A percentile compares a stretch with the other conserved stretches of the same genome.
These are phyloP conservation scores for Apiotrichum mycotoxinovorans DNA, from an alignment of 1,284 basidiomycete species.

Conservation along the genomic window DNA sequence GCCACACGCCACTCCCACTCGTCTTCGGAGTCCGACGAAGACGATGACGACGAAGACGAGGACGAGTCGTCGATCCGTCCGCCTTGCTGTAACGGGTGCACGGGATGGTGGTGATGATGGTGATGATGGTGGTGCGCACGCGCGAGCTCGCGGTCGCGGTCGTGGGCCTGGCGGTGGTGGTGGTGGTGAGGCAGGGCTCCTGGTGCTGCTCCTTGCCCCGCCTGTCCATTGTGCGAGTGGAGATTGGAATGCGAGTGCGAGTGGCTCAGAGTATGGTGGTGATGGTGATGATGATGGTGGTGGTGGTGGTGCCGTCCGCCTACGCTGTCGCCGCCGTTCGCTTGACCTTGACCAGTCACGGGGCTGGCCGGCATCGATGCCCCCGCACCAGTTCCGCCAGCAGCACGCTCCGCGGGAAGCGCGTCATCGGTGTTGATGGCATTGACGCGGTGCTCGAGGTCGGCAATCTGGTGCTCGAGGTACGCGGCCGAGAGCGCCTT, in stretches of 20 bases:
- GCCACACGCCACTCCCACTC: constrained; percentile 44
- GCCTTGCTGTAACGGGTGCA: neutral
- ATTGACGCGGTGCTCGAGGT: constrained; percentile 44
- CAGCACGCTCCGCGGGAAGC: neutral
- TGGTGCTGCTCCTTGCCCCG: neutral
- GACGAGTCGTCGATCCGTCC: constrained; percentile 15
- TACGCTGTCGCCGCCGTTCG: neutral
- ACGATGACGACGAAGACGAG: neutral
- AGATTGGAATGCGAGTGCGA: neutral
- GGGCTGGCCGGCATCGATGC: neutral
- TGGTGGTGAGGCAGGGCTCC: neutral
- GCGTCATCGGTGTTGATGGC: constrained; percentile 11
- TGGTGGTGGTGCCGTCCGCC: no score
- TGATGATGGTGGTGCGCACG: neutral
- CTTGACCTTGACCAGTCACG: neutral
- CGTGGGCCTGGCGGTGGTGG: neutral
- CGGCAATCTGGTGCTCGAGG: constrained; percentile 47
- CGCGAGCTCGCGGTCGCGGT: neutral
- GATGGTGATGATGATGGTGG: neutral
- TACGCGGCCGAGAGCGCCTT: constrained; percentile 49
- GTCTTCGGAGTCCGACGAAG: constrained; percentile 1
- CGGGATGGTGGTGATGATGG: neutral
- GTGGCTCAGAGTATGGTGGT: neutral
- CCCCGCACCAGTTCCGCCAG: neutral
- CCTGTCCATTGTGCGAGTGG: neutral